Evolutionary conservation across 1,284 basidiomycete species (phyloP), one percentile per base, ranked within the genome.

Genomic region (Tilletiopsis washingtonensis): DNA sequence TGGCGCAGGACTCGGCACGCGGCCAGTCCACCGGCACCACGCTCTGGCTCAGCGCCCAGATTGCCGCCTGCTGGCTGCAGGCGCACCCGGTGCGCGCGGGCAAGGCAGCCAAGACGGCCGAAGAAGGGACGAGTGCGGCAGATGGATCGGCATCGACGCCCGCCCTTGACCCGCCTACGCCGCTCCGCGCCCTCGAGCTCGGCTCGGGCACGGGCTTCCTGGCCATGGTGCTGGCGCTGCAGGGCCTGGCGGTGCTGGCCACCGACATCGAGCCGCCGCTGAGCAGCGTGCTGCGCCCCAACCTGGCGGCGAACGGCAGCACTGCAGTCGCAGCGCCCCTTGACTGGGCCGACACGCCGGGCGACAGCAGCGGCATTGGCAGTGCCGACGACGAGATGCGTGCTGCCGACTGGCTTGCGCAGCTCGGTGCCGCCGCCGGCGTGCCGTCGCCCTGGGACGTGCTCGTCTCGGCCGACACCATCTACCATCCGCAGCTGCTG

Each of bases 131-230:
- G n/a, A 26, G 15, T n/a, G 21, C 21, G 21, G 21, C 40, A 20
- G 5, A 12, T 15, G 25, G 5, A 71, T 6, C 62, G 61, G 11
- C 44, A 29, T 67, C 74, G 57, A 71, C 41, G 1, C 24, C 38
- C 5, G n/a, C n/a, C n/a, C n/a, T n/a, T n/a, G 23, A 26, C 0
- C 1, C 19, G 1, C 15, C n/a, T 4, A 34, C 19, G 12, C 49
- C 60, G 4, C 24, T 45, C 1, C 52, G 46, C 14, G 45, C 66
- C 1, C 54, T 71, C 23, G 69, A 71, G 57, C 61, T 71, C 3
- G 69, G 69, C 9, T 66, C 67, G 1, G 69, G 69, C 7, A 69
- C 67, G 1, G 69, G 69, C 23, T 57, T 71, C 5, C 60, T 66
- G 11, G 65, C 67, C 5, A 51, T 71, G 1, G 53, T 57, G 0